Evolutionary conservation across 768 basidiomycete species (phyloP), one percentile per base, ranked within the genome.

Genomic region (Lanmaoa pseudosensibilis): DNA sequence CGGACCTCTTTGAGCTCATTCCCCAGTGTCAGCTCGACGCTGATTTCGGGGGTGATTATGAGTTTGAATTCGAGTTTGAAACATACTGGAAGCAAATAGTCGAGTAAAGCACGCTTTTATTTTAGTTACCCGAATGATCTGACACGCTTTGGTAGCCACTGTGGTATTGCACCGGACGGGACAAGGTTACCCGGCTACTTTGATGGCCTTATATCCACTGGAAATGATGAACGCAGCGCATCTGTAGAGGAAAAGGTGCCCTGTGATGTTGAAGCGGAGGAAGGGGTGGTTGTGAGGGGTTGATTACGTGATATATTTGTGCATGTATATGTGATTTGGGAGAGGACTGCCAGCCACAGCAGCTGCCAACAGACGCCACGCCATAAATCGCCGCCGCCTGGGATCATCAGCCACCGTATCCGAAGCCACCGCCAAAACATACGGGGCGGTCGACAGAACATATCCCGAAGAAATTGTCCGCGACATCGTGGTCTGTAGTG

Each of bases 11-110:
- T 38, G 88, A 91, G 57, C 83, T 95, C 43, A 79, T 94, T 21
- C 88, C 91, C 6, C 74, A 72, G 8, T 80, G 81, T 5, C 92
- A 94, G 53, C 81, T 94, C 10, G 92, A 93, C 66, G 81, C 84
- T 1, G 90, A 90, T 60, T 92, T 94, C 68, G 92, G 90, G 15
- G 92, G 92, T 1, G 80, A 85, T 3, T 83, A 85, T 69, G 80
- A 82, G 54, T 92, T 80, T 59, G 78, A 90, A 63, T 94, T 88
- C 67, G 86, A 93, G 55, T 79, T 83, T 15, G 76, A 82, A 36
- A 80, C 74, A 37, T 93, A 94, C 68, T 94, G 92, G 92, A 78
- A 86, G 56, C 86, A 88, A 63, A 78, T 94, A 25, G 78, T 89
- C 40, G 73, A 80, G 88, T 90, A 73, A 57, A 81, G 75, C 3